Evolutionary conservation across 2,329 filamentous ascomycete species (phyloP), one percentile per base, ranked within the genome.

Genomic region (Colletotrichum lentis): DNA sequence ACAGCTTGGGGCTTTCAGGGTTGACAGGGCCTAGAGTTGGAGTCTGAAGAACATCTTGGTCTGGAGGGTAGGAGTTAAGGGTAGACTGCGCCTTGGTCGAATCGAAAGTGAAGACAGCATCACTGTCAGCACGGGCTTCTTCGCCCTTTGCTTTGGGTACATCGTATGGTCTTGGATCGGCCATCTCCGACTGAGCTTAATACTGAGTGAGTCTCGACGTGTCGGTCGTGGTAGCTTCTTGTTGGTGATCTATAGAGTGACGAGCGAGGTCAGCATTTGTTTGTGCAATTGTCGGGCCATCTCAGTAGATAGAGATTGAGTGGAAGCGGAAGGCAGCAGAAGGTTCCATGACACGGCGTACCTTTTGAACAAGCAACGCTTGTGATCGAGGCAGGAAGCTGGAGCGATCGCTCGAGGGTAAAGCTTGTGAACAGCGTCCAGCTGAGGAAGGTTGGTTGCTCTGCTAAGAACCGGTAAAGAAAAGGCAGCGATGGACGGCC

Each of bases 1-100:
- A 96, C 55, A 94, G 81, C 71, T 83, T 75, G 57, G 88, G 82
- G 74, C 84, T 90, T 50, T 77, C 83, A 60, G 79, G 76, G 16
- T 78, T 78, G 55, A 77, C 80, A 37, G 82, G 82, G 44, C 79
- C 82, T n/a, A 86, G 73, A n/a, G 80, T 80, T 61, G 84, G 84
- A 8, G 87, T 85, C 67, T 86, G 85, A 50, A 77, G 76, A 39
- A 81, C 74, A 64, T 78, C 78, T 60, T 80, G 76, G 44, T 85
- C 81, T 56, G 80, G 75, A 41, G 82, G 77, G 8, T 84, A 82
- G 44, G 80, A 80, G 70, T 76, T 75, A 24, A 80, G 76, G 52
- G 82, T 82, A 24, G 81, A 78, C 24, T 69, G 66, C 14, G 78
- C 75, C 44, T 75, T 77, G 62, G 78, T 80, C 39, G 78, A 76